phyloP scores from a whole-genome alignment of 108 stramenopile genomes.

The Ochromonas danica region DNA sequence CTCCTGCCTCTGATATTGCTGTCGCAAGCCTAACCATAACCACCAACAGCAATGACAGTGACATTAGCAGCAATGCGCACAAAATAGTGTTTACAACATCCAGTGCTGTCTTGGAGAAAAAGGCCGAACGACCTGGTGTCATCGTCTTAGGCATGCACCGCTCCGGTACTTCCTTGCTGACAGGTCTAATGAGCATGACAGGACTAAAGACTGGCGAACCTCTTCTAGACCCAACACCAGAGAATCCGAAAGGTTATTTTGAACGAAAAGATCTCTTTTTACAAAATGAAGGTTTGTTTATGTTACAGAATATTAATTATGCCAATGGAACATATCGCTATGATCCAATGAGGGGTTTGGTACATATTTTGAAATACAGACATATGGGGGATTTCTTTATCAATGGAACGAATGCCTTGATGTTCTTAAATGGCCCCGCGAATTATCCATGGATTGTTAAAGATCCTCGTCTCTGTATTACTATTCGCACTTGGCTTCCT shows the following conservation, averaged over 20 bases:
- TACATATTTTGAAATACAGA: constrained; percentile 55
- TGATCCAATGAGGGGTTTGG: constrained; percentile 61
- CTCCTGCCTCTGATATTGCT: no score
- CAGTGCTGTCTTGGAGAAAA: no score
- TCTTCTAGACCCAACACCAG: constrained; percentile 44
- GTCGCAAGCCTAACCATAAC: no score
- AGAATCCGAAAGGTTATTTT: constrained; percentile 84
- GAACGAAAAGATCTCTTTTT: constrained; percentile 73
- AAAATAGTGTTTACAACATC: no score
- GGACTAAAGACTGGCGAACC: constrained; percentile 45
- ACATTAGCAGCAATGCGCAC: no score
- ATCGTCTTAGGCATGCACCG: constrained; percentile 80
- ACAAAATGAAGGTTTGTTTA: constrained; percentile 80
- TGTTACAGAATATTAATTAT: constrained; percentile 67
- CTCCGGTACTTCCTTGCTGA: constrained; percentile 70
- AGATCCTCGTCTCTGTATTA: constrained; percentile 85
- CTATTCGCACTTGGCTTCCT: constrained; percentile 72
- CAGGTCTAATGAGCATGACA: constrained; percentile 63
- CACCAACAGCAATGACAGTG: no score
- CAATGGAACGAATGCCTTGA: not conserved
- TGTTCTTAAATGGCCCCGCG: not conserved
- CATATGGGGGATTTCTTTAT: no score
- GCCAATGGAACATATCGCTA: constrained; percentile 63
- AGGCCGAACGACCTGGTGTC: not conserved
- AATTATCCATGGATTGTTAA: constrained; percentile 72